A percentile compares a stretch with the other conserved stretches of the same genome.
Evolutionary conservation across 352 stramenopile genomes (phyloP).

Genomic region (Sclerospora graminicola): DNA sequence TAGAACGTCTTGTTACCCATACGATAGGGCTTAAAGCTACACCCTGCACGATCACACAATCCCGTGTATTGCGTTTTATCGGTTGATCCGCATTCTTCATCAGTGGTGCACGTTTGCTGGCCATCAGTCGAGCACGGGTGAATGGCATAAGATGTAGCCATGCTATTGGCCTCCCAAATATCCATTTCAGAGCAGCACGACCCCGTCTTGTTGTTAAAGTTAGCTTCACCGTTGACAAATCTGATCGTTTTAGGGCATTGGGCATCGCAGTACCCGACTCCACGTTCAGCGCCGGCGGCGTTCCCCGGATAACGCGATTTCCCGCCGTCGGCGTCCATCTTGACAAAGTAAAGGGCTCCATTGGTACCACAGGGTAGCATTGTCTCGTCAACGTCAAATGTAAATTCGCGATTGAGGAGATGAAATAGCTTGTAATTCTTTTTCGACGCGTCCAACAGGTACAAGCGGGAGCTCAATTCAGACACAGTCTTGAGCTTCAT

Average conservation of each 20-base stretch:
- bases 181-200: constrained; percentile 70
- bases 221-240: constrained; percentile 88
- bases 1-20: constrained; percentile 20
- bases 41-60: constrained; percentile 19
- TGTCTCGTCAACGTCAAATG: constrained; percentile 55
- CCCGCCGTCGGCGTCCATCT: too few species aligned
- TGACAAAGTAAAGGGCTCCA: too few species aligned
- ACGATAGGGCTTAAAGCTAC: constrained; percentile 19
- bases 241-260: constrained; percentile 53
- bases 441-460: constrained; percentile 23
- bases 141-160: constrained; percentile 70
- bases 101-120: neutral
- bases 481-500: constrained; percentile 41
- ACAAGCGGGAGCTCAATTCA: constrained; percentile 46
- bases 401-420: constrained; percentile 57
- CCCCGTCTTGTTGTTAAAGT: constrained; percentile 93
- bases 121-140: constrained; percentile 44
- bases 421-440: constrained; percentile 33
- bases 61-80: constrained; percentile 11
- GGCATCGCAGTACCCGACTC: constrained; percentile 32
- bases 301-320: constrained; percentile 7
- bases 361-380: constrained; percentile 36
- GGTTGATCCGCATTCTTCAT: constrained; percentile 9
- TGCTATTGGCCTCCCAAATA: constrained; percentile 92
- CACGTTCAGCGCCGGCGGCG: constrained; percentile 12